phyloP scores from a whole-genome alignment of 2,329 filamentous ascomycete species.

The Pestalotiopsis sp. region DNA sequence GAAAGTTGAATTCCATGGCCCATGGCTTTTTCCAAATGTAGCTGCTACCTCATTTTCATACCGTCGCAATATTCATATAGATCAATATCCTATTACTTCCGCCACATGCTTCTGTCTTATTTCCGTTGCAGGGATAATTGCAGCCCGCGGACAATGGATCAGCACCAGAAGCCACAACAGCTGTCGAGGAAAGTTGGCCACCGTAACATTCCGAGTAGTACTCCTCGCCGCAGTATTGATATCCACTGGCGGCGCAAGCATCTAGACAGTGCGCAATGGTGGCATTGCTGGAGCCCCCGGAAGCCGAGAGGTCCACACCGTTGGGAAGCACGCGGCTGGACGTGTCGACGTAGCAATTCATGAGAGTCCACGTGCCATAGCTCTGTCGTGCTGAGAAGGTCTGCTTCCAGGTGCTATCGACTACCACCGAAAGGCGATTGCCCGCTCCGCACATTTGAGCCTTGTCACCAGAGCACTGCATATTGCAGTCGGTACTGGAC shows the following conservation, averaged over 20 bases:
- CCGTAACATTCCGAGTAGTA: slow-evolving; percentile 1
- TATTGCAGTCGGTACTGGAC: slow-evolving; percentile 4
- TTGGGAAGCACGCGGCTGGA: background rate
- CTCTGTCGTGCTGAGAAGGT: background rate
- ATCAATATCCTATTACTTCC: background rate
- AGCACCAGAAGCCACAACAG: background rate
- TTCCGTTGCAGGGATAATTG: background rate
- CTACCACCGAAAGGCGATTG: slow-evolving; percentile 1
- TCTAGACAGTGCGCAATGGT: background rate
- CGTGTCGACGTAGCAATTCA: background rate
- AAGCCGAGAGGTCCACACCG: background rate
- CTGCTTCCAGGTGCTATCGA: slow-evolving; percentile 1
- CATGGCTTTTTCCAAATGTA: too few species aligned
- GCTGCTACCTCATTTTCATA: background rate
- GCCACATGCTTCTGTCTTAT: background rate
- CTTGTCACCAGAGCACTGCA: slow-evolving; percentile 3
- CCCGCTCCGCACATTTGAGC: slow-evolving; percentile 13
- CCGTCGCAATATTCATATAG: background rate
- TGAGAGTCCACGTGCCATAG: background rate
- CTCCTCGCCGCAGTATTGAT: background rate
- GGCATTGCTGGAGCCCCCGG: background rate
- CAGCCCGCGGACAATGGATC: background rate
- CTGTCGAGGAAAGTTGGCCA: background rate
- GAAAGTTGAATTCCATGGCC: too few species aligned
- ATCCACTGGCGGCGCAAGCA: background rate